These are phyloP conservation scores for Ballota nigra DNA, from an alignment of 257 asterid genomes.

Conservation along the genomic window DNA sequence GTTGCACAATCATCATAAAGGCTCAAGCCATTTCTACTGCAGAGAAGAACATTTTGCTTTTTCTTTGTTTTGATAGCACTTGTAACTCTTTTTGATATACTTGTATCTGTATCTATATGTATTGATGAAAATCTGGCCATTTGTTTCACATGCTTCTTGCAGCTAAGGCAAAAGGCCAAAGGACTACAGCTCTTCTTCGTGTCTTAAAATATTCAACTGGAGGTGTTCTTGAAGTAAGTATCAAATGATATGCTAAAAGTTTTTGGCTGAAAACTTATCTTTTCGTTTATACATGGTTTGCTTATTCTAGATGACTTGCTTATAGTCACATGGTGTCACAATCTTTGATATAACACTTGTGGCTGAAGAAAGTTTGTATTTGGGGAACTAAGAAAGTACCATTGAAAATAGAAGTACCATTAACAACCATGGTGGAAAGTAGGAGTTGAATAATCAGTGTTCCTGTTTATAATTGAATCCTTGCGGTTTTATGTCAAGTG, in stretches of 20 bases:
- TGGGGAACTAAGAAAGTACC: neutral
- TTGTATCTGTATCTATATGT: neutral
- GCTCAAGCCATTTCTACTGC: slow-evolving; percentile 9
- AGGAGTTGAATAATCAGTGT: neutral
- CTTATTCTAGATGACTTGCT: neutral
- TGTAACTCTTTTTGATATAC: neutral
- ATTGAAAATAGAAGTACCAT: neutral
- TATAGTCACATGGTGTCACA: slow-evolving; percentile 10
- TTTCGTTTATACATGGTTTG: neutral
- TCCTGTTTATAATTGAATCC: neutral
- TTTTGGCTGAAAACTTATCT: slow-evolving; percentile 7
- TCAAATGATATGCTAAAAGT: slow-evolving; percentile 5
- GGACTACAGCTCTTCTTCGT: slow-evolving; percentile 82
- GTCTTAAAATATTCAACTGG: slow-evolving; percentile 91
- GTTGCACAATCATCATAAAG: slow-evolving; percentile 9
- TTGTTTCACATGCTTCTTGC: slow-evolving; percentile 33
- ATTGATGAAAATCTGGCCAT: slow-evolving; percentile 14
- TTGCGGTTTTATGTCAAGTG: neutral
- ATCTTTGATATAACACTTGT: neutral
- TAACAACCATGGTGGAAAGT: slow-evolving; percentile 8
- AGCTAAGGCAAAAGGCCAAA: slow-evolving; percentile 74
- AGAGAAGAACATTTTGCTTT: neutral
- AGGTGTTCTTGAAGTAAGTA: slow-evolving; percentile 87
- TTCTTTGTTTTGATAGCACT: slow-evolving; percentile 1
- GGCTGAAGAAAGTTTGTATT: neutral